A percentile compares a stretch with the other conserved stretches of the same genome.
phyloP scores from a whole-genome alignment of 768 basidiomycete species.

The Russula compacta region DNA sequence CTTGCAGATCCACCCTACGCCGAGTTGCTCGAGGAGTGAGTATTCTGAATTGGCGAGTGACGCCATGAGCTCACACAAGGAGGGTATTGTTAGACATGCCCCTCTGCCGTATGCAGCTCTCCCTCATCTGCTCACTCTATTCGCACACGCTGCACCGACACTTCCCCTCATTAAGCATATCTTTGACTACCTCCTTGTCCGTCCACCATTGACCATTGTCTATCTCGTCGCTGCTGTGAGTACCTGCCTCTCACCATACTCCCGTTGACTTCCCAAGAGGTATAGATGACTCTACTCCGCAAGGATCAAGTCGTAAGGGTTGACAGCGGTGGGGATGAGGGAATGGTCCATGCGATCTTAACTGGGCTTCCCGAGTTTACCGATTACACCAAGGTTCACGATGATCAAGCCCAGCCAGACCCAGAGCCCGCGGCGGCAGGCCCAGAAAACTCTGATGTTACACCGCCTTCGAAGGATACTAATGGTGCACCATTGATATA shows the following conservation, averaged over 20 bases:
- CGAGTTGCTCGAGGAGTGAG: constrained; percentile 56
- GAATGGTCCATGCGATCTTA: constrained; percentile 72
- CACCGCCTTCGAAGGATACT: not conserved
- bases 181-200: constrained; percentile 80
- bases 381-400: constrained; percentile 30
- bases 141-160: constrained; percentile 87
- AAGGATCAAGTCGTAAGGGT: constrained; percentile 57
- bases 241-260: constrained; percentile 15
- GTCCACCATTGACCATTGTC: constrained; percentile 72
- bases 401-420: not conserved
- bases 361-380: constrained; percentile 52
- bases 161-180: constrained; percentile 85
- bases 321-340: constrained; percentile 63
- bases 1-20: constrained; percentile 65
- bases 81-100: constrained; percentile 39
- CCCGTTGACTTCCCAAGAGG: not conserved
- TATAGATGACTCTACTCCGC: constrained; percentile 62
- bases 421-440: not conserved
- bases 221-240: constrained; percentile 80
- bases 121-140: constrained; percentile 82
- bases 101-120: constrained; percentile 86
- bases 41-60: not conserved
- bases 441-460: not conserved
- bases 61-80: not conserved
- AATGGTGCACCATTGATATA: not conserved